Evolutionary conservation across 495 filamentous ascomycete species (phyloP), one percentile per base, ranked within the genome.

Genomic region (Neurospora africana): DNA sequence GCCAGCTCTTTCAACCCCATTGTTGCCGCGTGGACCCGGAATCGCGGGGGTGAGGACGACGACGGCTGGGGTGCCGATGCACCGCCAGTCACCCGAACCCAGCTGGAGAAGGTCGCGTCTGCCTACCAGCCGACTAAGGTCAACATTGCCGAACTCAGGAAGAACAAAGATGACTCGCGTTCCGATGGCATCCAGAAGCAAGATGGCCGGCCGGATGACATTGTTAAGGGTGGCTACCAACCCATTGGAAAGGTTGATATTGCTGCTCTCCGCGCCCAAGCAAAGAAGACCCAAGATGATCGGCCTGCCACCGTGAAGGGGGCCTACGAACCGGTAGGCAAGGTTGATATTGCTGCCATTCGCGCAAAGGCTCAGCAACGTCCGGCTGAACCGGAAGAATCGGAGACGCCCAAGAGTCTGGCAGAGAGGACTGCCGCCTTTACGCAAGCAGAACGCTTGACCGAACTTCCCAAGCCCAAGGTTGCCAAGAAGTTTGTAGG

Each of bases 11-110:
- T 90, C 78, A 90, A 93, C 76, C 88, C 91, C 23, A 81, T 91
- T 36, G 78, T 84, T 43, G 83, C 83, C 69, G 83, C 85, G 73
- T 79, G 88, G 75, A 84, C 84, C 72, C 83, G 84, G 71, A 77
- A 76, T 43, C 78, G 81, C 10, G 75, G 84, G 11, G 77, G 83
- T 70, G 82, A 83, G 61, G 82, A 84, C 43, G 86, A 87, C 71
- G 95, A 98, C 83, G 95, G 96, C 30, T 98, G 95, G 96, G 96
- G 95, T 61, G 87, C 85, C n/a, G 95, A 98, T 86, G 96, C 95
- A 3, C 95, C 96, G 2, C 92, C 88, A 9, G 87, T 97, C 41
- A 93, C 92, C 61, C 87, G 96, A 73, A 92, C 89, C 33, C 88
- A 95, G 78, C 81, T 99, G n/a, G 91, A 98, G 80, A 98, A 96